These are phyloP conservation scores for Coemansia sp. DNA, from an alignment of 192 early-diverging fungal genomes.

Conservation along the genomic window DNA sequence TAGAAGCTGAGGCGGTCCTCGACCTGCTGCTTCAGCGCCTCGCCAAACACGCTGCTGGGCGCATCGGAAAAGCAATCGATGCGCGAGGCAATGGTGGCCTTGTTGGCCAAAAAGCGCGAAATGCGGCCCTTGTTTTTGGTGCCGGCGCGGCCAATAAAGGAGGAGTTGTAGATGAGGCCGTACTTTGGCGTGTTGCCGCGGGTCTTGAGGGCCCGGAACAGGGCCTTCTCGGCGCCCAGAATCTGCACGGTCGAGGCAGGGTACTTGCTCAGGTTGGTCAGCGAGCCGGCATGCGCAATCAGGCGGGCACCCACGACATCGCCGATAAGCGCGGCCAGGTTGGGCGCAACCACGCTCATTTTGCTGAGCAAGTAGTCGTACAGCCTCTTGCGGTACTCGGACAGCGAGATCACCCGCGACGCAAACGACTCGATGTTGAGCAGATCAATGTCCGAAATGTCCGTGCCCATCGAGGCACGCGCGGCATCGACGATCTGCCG, in stretches of 20 bases:
- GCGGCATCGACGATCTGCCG: conserved; percentile 92
- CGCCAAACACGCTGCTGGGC: conserved; percentile 88
- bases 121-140: conserved; percentile 98
- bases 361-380: conserved; percentile 97
- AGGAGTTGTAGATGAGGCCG: conserved; percentile 97
- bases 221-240: conserved; percentile 99
- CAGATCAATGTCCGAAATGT: conserved; percentile 95
- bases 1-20: conserved; percentile 96
- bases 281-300: conserved; percentile 93
- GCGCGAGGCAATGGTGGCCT: conserved; percentile 84
- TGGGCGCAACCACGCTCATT: conserved; percentile 87
- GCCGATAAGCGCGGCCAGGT: conserved; percentile 91
- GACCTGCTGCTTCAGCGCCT: conserved; percentile 89
- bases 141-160: conserved; percentile 91
- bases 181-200: conserved; percentile 99
- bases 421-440: conserved; percentile 90
- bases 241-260: conserved; percentile 98
- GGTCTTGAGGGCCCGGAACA: conserved; percentile 98
- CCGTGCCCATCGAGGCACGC: conserved; percentile 96
- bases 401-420: conserved; percentile 93
- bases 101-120: conserved; percentile 88
- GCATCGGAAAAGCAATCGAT: conserved; percentile 92
- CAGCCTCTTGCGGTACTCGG: conserved; percentile 91
- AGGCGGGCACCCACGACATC: conserved; percentile 98
- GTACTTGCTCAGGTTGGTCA: conserved; percentile 97